These are phyloP conservation scores for Quercus dentata DNA, from an alignment of 306 rosid species.

Conservation along the genomic window DNA sequence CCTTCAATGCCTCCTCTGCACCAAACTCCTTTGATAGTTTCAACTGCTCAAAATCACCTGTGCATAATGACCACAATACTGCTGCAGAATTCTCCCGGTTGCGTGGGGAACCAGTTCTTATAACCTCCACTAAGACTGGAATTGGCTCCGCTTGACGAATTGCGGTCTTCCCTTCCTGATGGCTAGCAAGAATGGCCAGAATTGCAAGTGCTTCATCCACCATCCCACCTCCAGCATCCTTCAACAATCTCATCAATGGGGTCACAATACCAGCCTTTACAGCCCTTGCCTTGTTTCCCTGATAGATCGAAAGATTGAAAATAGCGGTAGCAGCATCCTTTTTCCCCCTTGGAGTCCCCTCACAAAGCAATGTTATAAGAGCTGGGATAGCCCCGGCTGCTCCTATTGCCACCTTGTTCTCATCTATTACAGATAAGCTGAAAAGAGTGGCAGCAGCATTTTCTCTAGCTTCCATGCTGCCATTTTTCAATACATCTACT, in stretches of 20 bases:
- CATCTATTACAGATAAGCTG: constrained; percentile 86
- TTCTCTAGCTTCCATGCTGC: constrained; percentile 98
- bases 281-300: constrained; percentile 97
- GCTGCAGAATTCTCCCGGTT: constrained; percentile 92
- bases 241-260: constrained; percentile 71
- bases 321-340: constrained; percentile 99
- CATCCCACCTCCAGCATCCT: constrained; percentile 95
- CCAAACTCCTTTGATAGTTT: constrained; percentile 76
- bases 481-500: constrained; percentile 85
- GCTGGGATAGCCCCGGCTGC: constrained; percentile 99
- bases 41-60: constrained; percentile 59
- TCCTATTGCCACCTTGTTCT: constrained; percentile 88
- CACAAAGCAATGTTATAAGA: constrained; percentile 76
- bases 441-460: constrained; percentile 98
- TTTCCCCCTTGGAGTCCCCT: constrained; percentile 96
- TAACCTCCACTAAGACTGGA: constrained; percentile 68
- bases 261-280: constrained; percentile 83
- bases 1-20: constrained; percentile 73
- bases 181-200: constrained; percentile 85
- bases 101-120: constrained; percentile 89
- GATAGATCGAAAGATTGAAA: constrained; percentile 87
- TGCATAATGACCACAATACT: constrained; percentile 84
- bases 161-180: constrained; percentile 76
- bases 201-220: constrained; percentile 95
- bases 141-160: constrained; percentile 72